Conservation (phyloP, 768 basidiomycete genomes). For the Lentinula detonsa region DNA sequence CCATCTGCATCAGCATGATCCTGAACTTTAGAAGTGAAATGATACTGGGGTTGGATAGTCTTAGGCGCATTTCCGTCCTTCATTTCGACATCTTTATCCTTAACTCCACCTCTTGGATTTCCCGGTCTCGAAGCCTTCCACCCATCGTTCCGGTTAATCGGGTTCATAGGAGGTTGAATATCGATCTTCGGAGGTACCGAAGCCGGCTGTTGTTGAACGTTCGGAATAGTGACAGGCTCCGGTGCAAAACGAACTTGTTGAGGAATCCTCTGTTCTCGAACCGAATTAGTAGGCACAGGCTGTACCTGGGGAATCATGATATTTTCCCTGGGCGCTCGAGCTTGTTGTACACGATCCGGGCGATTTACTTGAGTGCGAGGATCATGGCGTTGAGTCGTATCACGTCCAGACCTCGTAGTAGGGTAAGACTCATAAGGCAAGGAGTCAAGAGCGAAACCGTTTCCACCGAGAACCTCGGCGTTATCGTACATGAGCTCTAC, state of each 20-base stretch:
- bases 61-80: background rate
- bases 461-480: too few species aligned
- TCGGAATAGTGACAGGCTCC: too few species aligned
- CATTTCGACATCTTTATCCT: background rate
- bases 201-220: too few species aligned
- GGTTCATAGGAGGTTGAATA: too few species aligned
- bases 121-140: constrained; percentile 3
- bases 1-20: background rate
- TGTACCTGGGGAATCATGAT: too few species aligned
- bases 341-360: background rate
- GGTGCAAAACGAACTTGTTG: too few species aligned
- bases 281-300: too few species aligned
- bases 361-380: too few species aligned
- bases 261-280: too few species aligned
- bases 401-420: background rate
- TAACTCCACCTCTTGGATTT: background rate
- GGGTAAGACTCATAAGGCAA: background rate
- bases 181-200: too few species aligned
- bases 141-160: constrained; percentile 1
- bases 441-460: background rate
- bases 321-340: background rate
- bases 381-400: too few species aligned
- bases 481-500: too few species aligned
- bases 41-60: background rate
- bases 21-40: background rate